Evolutionary conservation across 441 rosid species (phyloP).

Genomic region (Omphalea diandra): DNA sequence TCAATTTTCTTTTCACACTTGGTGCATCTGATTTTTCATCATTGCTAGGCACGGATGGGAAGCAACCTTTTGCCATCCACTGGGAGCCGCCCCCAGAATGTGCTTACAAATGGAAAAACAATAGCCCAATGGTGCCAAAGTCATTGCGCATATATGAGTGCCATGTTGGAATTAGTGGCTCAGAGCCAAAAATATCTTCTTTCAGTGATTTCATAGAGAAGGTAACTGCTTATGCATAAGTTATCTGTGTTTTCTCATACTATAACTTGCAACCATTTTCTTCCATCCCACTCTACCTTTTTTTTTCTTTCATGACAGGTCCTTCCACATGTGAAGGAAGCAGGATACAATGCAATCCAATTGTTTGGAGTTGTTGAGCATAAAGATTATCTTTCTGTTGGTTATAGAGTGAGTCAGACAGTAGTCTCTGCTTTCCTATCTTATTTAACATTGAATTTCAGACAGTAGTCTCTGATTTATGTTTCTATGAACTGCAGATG

Average conservation of each 20-base stretch:
- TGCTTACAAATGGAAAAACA: conserved; percentile 79
- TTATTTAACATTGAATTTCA: conserved; percentile 10
- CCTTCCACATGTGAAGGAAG: conserved; percentile 85
- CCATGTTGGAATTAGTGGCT: conserved; percentile 95
- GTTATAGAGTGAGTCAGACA: conserved; percentile 74
- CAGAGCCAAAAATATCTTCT: conserved; percentile 75
- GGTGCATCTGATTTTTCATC: conserved; percentile 19
- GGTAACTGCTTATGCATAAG: conserved; percentile 39
- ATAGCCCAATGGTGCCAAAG: conserved; percentile 56
- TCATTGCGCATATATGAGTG: conserved; percentile 95
- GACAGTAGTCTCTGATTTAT: too few species aligned
- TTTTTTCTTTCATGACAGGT: conserved; percentile 46
- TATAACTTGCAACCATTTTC: conserved; percentile 17
- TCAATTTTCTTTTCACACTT: neutral
- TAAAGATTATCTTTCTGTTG: conserved; percentile 89
- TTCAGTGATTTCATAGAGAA: conserved; percentile 75
- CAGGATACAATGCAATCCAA: conserved; percentile 95
- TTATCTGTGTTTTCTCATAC: conserved; percentile 5
- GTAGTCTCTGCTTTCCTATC: conserved; percentile 4
- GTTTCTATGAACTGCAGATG: neutral
- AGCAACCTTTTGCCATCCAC: conserved; percentile 85
- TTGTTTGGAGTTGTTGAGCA: conserved; percentile 90
- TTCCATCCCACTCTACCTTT: conserved; percentile 17
- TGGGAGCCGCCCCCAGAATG: conserved; percentile 94
- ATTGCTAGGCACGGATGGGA: conserved; percentile 59